A percentile compares a stretch with the other conserved stretches of the same genome.
These are phyloP conservation scores for Cercospora zeina DNA, from an alignment of 2,329 filamentous ascomycete species.

Conservation along the genomic window DNA sequence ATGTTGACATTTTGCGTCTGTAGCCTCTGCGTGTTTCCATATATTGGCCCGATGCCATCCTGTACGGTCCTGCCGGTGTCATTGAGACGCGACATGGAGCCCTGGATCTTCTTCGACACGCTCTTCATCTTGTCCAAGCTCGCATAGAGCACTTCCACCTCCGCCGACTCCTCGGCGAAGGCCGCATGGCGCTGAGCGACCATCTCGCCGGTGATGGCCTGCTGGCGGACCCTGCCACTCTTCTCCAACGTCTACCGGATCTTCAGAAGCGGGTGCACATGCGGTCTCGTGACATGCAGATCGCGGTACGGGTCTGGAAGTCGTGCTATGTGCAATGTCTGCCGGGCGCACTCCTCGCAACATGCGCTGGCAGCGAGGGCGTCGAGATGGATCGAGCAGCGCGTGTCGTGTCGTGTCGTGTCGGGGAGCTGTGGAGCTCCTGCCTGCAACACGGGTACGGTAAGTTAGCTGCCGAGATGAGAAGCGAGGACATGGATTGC, in stretches of 20 bases:
- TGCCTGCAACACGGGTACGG: not conserved
- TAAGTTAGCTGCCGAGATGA: constrained; percentile 1
- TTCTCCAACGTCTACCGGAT: constrained; percentile 6
- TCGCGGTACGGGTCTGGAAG: not conserved
- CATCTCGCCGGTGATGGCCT: constrained; percentile 45
- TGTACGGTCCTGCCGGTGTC: constrained; percentile 86
- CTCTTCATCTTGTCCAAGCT: constrained; percentile 88
- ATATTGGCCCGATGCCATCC: constrained; percentile 88
- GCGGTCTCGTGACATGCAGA: not conserved
- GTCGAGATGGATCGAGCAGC: not conserved
- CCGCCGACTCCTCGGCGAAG: constrained; percentile 66
- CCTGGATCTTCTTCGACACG: constrained; percentile 93
- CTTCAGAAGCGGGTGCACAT: not conserved
- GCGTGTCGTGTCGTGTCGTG: not conserved
- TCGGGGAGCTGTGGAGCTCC: not conserved
- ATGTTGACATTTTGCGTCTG: constrained; percentile 89
- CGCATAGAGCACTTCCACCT: constrained; percentile 66
- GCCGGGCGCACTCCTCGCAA: not conserved
- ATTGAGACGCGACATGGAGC: constrained; percentile 79
- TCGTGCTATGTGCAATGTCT: not conserved
- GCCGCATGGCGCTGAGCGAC: constrained; percentile 58
- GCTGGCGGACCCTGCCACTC: not conserved
- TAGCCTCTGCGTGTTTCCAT: constrained; percentile 84
- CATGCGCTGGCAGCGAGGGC: not conserved
- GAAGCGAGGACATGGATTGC: not conserved